A percentile compares a stretch with the other conserved stretches of the same genome.
Evolutionary conservation across 2,329 filamentous ascomycete species (phyloP).

Genomic region (Fusarium haematococcum): DNA sequence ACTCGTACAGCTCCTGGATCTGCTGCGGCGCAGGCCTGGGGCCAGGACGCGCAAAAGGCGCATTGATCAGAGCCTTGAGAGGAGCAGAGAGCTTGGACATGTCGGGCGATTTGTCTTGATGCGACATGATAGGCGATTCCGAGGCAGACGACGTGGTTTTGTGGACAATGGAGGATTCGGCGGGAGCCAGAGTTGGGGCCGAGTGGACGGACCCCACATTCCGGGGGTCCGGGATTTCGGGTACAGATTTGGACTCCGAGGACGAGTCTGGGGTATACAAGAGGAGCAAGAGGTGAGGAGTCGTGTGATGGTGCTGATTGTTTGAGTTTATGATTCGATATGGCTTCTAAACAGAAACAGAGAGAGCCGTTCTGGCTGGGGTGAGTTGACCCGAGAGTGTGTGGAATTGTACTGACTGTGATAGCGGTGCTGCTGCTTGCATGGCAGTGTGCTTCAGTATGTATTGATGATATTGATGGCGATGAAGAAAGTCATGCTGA

Average conservation of each 20-base stretch:
- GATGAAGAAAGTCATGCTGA: neutral
- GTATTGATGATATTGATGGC: constrained; percentile 25
- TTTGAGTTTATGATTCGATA: constrained; percentile 8
- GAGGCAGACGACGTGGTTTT: constrained; percentile 27
- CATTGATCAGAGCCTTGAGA: constrained; percentile 80
- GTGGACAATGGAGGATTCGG: constrained; percentile 21
- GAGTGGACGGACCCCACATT: constrained; percentile 28
- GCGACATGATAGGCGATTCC: constrained; percentile 28
- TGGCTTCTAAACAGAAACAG: constrained; percentile 33
- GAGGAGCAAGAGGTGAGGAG: neutral
- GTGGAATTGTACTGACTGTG: neutral
- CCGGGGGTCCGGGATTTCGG: constrained; percentile 29
- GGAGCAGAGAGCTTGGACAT: constrained; percentile 81
- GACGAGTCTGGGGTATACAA: constrained; percentile 17
- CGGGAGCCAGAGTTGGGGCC: constrained; percentile 39
- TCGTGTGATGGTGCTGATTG: neutral
- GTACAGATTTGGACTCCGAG: constrained; percentile 33
- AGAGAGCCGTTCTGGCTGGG: constrained; percentile 60
- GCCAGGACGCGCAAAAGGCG: constrained; percentile 73
- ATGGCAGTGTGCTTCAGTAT: constrained; percentile 60
- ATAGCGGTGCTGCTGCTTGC: constrained; percentile 57
- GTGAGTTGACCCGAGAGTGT: constrained; percentile 40
- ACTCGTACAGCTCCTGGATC: constrained; percentile 73
- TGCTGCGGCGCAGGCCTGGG: constrained; percentile 72
- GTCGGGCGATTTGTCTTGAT: constrained; percentile 36